Evolutionary conservation across 345 rosid species (phyloP), one percentile per base, ranked within the genome.

Genomic region (Murraya paniculata): DNA sequence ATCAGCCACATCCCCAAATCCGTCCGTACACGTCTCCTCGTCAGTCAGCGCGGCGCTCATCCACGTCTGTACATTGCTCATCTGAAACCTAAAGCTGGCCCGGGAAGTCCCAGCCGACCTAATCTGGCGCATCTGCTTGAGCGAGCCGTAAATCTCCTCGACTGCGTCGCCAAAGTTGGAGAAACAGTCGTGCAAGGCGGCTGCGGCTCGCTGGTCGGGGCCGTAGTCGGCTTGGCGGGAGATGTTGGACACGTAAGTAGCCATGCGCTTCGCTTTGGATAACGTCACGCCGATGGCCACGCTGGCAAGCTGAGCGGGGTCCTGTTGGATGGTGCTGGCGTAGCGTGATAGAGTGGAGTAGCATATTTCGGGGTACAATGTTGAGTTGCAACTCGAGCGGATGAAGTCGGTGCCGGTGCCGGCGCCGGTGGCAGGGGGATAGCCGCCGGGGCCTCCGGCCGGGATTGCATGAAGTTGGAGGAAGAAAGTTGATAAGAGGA

Each of bases 51-150:
- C 95, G 0, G 98, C 93, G 85, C 98, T 95, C 90, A 95, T 92
- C 98, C 98, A 95, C 64, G 97, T 95, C 83, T 91, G 86, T 38
- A 95, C 97, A 81, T 95, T 94, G 60, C 94, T 90, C 89, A 94
- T 87, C 79, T 85, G 89, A 82, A 92, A 94, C 86, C 87, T 77
- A 72, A 92, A 90, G 64, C 86, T 71, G 77, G 87, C 86, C 28
- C 83, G 77, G 30, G 88, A 79, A 1, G 81, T 53, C 65, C 89
- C 83, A 2, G 84, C 76, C 16, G 86, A 73, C 36, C 82, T 85
- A 16, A 91, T 80, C 81, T 83, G 85, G 9, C 89, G 77, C 86
- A 94, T 89, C 91, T 93, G 97, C 74, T 78, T 86, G 22, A 93
- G 77, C 35, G 98, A 95, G 25, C 91, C 94, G 25, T 79, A 79